Evolutionary conservation across 306 rosid genomes (phyloP).

Genomic region (Corylus avellana): DNA sequence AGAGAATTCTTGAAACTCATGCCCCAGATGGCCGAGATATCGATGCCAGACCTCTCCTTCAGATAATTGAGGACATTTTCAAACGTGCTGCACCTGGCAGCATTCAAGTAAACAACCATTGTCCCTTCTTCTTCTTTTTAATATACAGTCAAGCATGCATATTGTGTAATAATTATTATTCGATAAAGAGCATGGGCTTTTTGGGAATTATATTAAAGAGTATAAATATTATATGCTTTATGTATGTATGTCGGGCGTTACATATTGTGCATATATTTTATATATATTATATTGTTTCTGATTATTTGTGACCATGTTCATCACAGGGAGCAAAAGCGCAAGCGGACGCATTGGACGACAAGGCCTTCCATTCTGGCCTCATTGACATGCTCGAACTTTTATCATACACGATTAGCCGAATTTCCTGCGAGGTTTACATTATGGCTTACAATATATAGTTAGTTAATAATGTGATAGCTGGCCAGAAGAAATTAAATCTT

Average conservation of each 20-base stretch:
- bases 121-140: neutral
- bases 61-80: constrained; percentile 51
- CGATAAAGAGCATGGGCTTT: too few species aligned
- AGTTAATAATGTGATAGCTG: too few species aligned
- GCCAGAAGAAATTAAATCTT: too few species aligned
- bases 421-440: constrained; percentile 57
- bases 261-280: too few species aligned
- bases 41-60: constrained; percentile 49
- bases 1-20: constrained; percentile 47
- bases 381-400: constrained; percentile 43
- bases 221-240: too few species aligned
- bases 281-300: neutral
- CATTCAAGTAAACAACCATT: constrained; percentile 15
- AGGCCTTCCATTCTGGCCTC: constrained; percentile 30
- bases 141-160: too few species aligned
- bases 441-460: neutral
- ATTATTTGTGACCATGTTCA: neutral
- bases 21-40: constrained; percentile 38
- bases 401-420: constrained; percentile 39
- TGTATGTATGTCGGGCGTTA: too few species aligned
- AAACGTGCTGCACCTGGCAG: constrained; percentile 28
- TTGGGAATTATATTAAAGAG: too few species aligned
- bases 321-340: constrained; percentile 34
- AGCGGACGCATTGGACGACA: constrained; percentile 29
- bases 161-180: too few species aligned